phyloP scores from a whole-genome alignment of 2,329 filamentous ascomycete genomes.

The Hypomyces rosellus region DNA sequence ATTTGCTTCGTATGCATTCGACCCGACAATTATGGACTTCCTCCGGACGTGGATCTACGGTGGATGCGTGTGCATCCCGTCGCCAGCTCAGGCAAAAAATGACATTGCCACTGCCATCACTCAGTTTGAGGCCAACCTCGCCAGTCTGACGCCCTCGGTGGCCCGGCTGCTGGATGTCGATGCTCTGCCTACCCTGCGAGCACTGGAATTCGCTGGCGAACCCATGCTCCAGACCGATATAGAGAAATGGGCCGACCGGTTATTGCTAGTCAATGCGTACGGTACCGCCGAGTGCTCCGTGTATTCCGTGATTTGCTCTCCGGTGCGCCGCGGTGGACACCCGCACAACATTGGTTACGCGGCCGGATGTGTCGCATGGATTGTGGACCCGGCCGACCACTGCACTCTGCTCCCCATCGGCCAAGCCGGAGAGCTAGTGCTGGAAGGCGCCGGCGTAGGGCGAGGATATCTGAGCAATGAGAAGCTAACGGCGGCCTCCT shows the following conservation, averaged over 20 bases:
- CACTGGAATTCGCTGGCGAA: constrained; percentile 2
- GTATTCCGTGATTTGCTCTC: constrained; percentile 5
- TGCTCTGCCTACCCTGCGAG: background rate
- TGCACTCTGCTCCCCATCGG: too few relatives aligned
- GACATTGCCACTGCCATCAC: constrained; percentile 10
- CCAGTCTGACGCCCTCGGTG: constrained; percentile 12
- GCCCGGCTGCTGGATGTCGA: background rate
- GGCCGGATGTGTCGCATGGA: too few relatives aligned
- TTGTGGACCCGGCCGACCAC: too few relatives aligned
- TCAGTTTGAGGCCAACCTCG: constrained; percentile 4
- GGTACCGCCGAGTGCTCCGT: constrained; percentile 9
- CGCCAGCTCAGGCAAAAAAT: constrained; percentile 9
- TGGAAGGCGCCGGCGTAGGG: too few relatives aligned
- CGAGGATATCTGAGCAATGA: too few relatives aligned
- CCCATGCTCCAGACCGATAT: background rate
- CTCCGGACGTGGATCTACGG: too few relatives aligned
- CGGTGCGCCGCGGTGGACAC: too few relatives aligned
- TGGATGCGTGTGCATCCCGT: constrained; percentile 10
- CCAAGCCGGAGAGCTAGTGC: too few relatives aligned
- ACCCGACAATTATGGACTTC: too few relatives aligned
- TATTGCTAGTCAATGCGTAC: constrained; percentile 9
- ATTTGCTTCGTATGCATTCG: too few relatives aligned
- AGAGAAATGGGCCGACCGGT: background rate
- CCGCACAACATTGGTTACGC: too few relatives aligned
- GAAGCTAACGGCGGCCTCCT: too few relatives aligned